Conservation (phyloP, 2,329 filamentous ascomycete species). For the Pseudogymnoascus verrucosus region DNA sequence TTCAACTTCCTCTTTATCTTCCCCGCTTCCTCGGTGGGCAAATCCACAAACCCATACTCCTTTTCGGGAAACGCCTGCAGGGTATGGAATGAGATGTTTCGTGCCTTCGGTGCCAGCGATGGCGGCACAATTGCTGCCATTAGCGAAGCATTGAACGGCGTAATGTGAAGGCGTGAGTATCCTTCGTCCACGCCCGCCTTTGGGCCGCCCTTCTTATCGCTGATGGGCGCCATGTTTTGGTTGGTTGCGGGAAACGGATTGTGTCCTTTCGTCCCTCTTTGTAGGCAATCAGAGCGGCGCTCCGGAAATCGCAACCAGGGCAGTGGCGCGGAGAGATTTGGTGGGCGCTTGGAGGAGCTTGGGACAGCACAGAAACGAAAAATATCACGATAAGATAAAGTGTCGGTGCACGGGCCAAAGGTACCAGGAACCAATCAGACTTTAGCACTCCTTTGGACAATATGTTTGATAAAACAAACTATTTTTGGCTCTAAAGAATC, state of each 20-base stretch:
- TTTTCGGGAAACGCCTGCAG: slow-evolving; percentile 84
- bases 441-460: neutral
- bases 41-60: slow-evolving; percentile 81
- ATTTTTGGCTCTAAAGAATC: neutral
- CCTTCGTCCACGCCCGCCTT: slow-evolving; percentile 12
- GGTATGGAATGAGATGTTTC: slow-evolving; percentile 80
- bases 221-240: neutral
- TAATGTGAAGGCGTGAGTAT: slow-evolving; percentile 68
- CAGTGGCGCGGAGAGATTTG: neutral
- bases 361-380: slow-evolving; percentile 5
- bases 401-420: neutral
- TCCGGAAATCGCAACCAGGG: neutral
- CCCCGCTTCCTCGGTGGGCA: slow-evolving; percentile 76
- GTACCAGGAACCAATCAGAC: slow-evolving; percentile 1
- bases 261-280: neutral
- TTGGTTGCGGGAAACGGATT: neutral
- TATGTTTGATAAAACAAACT: neutral
- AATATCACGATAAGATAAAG: slow-evolving; percentile 6
- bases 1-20: slow-evolving; percentile 87
- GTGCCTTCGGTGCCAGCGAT: slow-evolving; percentile 55
- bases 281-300: neutral
- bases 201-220: neutral
- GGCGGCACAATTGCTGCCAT: slow-evolving; percentile 64
- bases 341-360: neutral
- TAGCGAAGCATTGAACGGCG: slow-evolving; percentile 71